Evolutionary conservation across 106 monocot species (phyloP), one percentile per base, ranked within the genome.

Genomic region (Platanthera guangdongensis): DNA sequence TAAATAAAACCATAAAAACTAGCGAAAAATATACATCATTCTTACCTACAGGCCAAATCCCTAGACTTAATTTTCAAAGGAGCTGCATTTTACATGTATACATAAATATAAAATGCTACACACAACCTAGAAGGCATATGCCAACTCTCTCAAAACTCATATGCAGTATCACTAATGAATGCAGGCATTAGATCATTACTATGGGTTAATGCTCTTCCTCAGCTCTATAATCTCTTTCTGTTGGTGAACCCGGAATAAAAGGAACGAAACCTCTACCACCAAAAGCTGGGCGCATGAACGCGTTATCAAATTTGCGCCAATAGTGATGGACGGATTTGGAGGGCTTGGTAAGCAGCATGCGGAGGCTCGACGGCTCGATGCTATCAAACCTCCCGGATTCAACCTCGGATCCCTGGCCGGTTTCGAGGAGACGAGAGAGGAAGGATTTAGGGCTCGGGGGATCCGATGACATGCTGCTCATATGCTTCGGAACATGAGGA

Each of bases 181-280:
- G 16, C 18, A 62, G 0, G 2, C 16, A 7, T n/a, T 5, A 15
- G 13, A 15, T 8, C 70, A 8, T 51, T 72, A 51, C 22, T 45
- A 47, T 46, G 13, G 50, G 51, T 21, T n/a, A 21, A 45, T 19
- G 51, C 50, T 72, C 11, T 50, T 72, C 39, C 19, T 72, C 72
- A 19, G 51, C 14, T 4, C 15, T 19, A 51, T 22, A 5, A 8
- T 51, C 48, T 51, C 72, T 49, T 46, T 96, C 95, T 4, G 81
- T 82, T 4, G 96, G 96, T 7, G 96, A 89, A 39, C 91, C 96
- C 14, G 89, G 93, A 7, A 93, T 83, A 73, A 85, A 86, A 57
- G 93, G 96, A 57, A 75, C 82, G 21, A 97, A 97, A 1, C 96
- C 96, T 25, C 96, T 77, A 0, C 96, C 96, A 11, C 96, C 96